Conservation (phyloP, 805 yeast genomes). For the Schwanniomyces occidentalis region DNA sequence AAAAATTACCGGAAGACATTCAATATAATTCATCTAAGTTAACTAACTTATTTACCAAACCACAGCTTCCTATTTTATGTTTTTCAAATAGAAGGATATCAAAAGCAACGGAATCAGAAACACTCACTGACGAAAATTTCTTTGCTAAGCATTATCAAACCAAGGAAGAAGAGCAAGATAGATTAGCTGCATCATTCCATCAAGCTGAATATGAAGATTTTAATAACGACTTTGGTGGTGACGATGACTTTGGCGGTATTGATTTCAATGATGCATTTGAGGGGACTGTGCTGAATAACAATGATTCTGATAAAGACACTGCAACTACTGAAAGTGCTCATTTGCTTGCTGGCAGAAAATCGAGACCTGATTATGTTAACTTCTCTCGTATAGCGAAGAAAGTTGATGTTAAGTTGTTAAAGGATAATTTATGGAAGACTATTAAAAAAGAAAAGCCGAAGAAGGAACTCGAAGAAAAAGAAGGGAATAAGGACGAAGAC, state of each 20-base stretch:
- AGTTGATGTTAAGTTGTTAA: slow-evolving; percentile 72
- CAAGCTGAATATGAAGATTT: slow-evolving; percentile 44
- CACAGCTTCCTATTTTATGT: slow-evolving; percentile 44
- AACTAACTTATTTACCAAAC: slow-evolving; percentile 68
- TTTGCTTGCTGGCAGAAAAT: slow-evolving; percentile 22
- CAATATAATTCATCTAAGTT: slow-evolving; percentile 70
- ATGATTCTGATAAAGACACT: slow-evolving; percentile 11
- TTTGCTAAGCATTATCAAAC: slow-evolving; percentile 68
- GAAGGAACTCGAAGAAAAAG: slow-evolving; percentile 2
- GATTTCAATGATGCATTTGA: slow-evolving; percentile 46
- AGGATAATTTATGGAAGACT: slow-evolving; percentile 70
- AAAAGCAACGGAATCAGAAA: slow-evolving; percentile 18
- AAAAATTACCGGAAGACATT: slow-evolving; percentile 70
- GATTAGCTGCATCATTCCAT: slow-evolving; percentile 37
- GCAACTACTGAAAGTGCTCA: slow-evolving; percentile 16
- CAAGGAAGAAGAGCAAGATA: slow-evolving; percentile 35
- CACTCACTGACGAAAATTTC: slow-evolving; percentile 61
- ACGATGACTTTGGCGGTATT: slow-evolving; percentile 36
- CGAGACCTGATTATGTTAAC: slow-evolving; percentile 42
- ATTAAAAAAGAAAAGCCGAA: slow-evolving; percentile 2
- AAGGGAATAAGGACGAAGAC: background rate
- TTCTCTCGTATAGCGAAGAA: slow-evolving; percentile 75
- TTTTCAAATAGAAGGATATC: slow-evolving; percentile 18
- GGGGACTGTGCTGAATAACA: slow-evolving; percentile 9
- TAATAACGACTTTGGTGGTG: slow-evolving; percentile 34